These are phyloP conservation scores for Curvularia lunata DNA, from an alignment of 2,329 filamentous ascomycete species.

Conservation along the genomic window DNA sequence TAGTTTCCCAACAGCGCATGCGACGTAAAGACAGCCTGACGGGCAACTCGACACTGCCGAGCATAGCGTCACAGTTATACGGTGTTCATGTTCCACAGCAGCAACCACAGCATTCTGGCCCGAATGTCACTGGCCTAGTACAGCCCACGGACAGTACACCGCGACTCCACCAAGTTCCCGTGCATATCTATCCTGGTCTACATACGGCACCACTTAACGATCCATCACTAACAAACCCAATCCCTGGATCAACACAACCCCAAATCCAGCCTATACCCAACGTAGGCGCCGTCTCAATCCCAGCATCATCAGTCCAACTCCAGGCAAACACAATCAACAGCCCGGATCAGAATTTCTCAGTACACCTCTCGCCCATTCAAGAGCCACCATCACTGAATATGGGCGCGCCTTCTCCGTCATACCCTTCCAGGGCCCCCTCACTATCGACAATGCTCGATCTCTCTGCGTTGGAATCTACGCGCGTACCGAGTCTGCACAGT, in stretches of 20 bases:
- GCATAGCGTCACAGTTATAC: slow-evolving; percentile 45
- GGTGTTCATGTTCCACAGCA: slow-evolving; percentile 28
- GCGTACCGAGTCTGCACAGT: slow-evolving; percentile 40
- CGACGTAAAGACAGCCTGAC: slow-evolving; percentile 34
- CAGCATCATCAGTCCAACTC: neutral
- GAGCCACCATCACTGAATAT: slow-evolving; percentile 23
- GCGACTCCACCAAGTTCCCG: slow-evolving; percentile 42
- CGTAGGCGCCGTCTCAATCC: neutral
- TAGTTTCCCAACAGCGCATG: slow-evolving; percentile 42
- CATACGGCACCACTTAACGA: slow-evolving; percentile 38
- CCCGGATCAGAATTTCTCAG: slow-evolving; percentile 31
- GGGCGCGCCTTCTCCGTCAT: slow-evolving; percentile 15
- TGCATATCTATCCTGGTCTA: slow-evolving; percentile 48
- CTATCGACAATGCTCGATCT: slow-evolving; percentile 49
- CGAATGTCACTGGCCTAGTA: slow-evolving; percentile 8
- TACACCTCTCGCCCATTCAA: slow-evolving; percentile 42
- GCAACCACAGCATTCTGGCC: slow-evolving; percentile 16
- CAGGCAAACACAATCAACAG: slow-evolving; percentile 14
- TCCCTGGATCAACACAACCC: neutral
- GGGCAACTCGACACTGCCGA: slow-evolving; percentile 35
- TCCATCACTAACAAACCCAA: slow-evolving; percentile 3
- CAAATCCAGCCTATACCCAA: neutral
- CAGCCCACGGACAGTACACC: slow-evolving; percentile 24
- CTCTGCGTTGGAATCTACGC: slow-evolving; percentile 43
- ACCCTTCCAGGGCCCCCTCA: slow-evolving; percentile 29